Evolutionary conservation across 2,329 filamentous ascomycete genomes (phyloP), one percentile per base, ranked within the genome.

Genomic region (Bipolaris bicolor): DNA sequence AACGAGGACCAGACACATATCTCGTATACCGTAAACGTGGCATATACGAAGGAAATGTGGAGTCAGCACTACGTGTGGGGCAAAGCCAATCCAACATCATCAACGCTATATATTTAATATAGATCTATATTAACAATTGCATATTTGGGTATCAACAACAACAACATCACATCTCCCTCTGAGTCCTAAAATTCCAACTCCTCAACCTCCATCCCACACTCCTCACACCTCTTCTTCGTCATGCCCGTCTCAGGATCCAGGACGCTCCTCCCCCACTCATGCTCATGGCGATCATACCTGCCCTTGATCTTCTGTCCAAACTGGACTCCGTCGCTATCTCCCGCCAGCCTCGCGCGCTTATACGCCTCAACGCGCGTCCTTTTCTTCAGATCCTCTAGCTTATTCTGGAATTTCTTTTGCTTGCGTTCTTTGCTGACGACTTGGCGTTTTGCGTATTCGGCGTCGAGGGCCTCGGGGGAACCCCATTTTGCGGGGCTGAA

Each of bases 361-460:
- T 94, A 96, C 0, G 93, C 91, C 67, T 98, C 95, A 0, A 96
- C 93, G 44, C 92, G 83, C 11, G 95, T 99, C 75, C 93, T 88
- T 78, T 94, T 93, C 82, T 98, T 99, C 62, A 99, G 75, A 51
- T 98, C 93, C 5, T 90, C 83, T 33, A 99, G 81, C 79, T 96
- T 96, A 57, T 87, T 88, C 72, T 91, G 92, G 78, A 98, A 98
- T 76, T 97, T 96, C 68, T 88, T 88, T 75, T 97, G 93, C 71
- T 96, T 96, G 50, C 92, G 83, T 46, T 84, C 85, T 79, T 96
- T 97, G 77, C 92, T 92, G 52, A 95, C 89, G 2, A 80, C 79
- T 72, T 92, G 88, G 16, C 94, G 84, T 61, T 86, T 86, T 75
- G 90, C 91, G 68, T 95, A 98, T 78, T 98, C 94, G 5, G 85